These are phyloP conservation scores for Ceratocystis alfenasii DNA, from an alignment of 2,329 filamentous ascomycete species.

Conservation along the genomic window DNA sequence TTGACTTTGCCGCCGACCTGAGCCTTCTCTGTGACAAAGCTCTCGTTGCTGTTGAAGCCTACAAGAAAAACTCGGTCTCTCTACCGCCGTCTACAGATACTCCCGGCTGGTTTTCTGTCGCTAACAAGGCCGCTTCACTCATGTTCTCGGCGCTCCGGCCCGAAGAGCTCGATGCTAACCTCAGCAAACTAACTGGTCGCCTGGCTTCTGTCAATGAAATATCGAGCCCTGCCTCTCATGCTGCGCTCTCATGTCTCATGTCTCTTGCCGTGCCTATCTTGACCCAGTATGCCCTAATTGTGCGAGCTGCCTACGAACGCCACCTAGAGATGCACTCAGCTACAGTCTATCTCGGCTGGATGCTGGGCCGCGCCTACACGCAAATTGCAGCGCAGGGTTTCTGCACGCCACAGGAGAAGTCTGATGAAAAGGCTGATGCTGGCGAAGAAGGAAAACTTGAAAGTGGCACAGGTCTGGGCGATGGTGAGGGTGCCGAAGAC, in stretches of 20 bases:
- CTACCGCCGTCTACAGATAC: slow-evolving; percentile 50
- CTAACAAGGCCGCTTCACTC: slow-evolving; percentile 12
- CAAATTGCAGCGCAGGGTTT: slow-evolving; percentile 77
- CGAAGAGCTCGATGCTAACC: slow-evolving; percentile 25
- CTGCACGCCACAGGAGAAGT: slow-evolving; percentile 76
- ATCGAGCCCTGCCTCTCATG: background rate
- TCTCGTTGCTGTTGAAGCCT: slow-evolving; percentile 66
- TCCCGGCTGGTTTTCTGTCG: slow-evolving; percentile 39
- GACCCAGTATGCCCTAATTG: slow-evolving; percentile 56
- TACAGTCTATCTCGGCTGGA: slow-evolving; percentile 61
- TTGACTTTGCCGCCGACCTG: slow-evolving; percentile 44
- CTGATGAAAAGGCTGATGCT: slow-evolving; percentile 55
- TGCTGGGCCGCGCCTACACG: slow-evolving; percentile 63
- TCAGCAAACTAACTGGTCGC: slow-evolving; percentile 33
- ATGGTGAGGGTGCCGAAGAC: slow-evolving; percentile 87
- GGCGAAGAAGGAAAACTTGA: slow-evolving; percentile 78
- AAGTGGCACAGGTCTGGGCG: slow-evolving; percentile 82
- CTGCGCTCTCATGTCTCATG: slow-evolving; percentile 34
- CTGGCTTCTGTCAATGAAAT: slow-evolving; percentile 3
- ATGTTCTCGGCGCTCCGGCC: slow-evolving; percentile 21
- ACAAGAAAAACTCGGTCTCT: slow-evolving; percentile 43
- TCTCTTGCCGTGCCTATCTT: slow-evolving; percentile 57
- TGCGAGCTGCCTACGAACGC: slow-evolving; percentile 44
- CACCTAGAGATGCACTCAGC: slow-evolving; percentile 56
- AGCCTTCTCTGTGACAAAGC: slow-evolving; percentile 60